These are phyloP conservation scores for Berkeleyomyces rouxiae DNA, from an alignment of 2,329 filamentous ascomycete species.

Conservation along the genomic window DNA sequence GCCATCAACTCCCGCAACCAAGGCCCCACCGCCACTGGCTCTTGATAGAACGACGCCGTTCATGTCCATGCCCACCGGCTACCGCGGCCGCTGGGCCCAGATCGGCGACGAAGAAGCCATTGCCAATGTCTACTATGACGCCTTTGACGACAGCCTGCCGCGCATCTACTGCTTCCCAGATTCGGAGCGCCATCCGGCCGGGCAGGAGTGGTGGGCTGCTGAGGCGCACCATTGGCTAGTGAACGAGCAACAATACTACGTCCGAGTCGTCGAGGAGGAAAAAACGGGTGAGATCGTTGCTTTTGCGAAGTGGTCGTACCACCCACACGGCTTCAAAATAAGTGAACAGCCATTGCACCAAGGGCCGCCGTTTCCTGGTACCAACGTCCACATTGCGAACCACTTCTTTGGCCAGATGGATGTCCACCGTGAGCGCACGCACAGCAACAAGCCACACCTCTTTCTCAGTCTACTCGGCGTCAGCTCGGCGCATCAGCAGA, in stretches of 20 bases:
- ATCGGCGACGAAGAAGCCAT: constrained; percentile 7
- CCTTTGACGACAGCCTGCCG: constrained; percentile 7
- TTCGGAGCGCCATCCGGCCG: background rate
- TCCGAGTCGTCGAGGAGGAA: background rate
- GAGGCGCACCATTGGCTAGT: constrained; percentile 9
- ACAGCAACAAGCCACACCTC: constrained; percentile 10
- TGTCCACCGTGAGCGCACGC: constrained; percentile 6
- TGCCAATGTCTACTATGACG: constrained; percentile 9
- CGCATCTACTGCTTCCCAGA: constrained; percentile 12
- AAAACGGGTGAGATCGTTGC: constrained; percentile 6
- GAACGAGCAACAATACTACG: constrained; percentile 8
- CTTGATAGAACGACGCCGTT: background rate
- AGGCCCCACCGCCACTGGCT: background rate
- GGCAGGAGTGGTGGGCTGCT: constrained; percentile 7
- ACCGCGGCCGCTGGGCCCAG: constrained; percentile 8
- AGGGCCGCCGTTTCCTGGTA: background rate
- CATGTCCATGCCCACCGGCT: constrained; percentile 3
- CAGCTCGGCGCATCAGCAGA: constrained; percentile 4
- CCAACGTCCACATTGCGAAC: constrained; percentile 5
- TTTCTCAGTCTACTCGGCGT: constrained; percentile 12
- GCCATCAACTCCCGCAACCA: background rate
- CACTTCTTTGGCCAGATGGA: constrained; percentile 12
- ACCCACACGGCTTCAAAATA: constrained; percentile 7
- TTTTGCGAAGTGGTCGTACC: constrained; percentile 14
- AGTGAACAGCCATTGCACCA: background rate